Base-by-base conservation (phyloP, 371 early-diverging fungal species). In the Rhizopus sp. region DNA sequence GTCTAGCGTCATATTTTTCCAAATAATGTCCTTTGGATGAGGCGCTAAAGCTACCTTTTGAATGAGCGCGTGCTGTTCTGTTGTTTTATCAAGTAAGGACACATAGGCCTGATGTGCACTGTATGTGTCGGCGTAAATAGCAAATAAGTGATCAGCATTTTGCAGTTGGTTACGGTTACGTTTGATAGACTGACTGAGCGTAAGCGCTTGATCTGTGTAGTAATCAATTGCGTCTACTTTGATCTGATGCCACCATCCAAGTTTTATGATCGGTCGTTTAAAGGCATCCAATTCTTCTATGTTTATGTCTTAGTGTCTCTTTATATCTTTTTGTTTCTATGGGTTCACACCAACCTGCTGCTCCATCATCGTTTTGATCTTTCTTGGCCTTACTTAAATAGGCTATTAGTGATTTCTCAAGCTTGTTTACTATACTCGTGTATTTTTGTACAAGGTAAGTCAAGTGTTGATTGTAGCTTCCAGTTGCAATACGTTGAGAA, bases 191-290 rank as follows among this genome's bases (percentile, higher is more conserved):
- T 69, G 56, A 45, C 86, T 81, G n/a, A 91, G 66, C 3, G 66
- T 64, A 32, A 84, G 78, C 4, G 92, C 78, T 42, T 80, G 66
- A 31, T 72, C 62, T 12, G 88, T 82, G 57, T 87, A 88, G 64
- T 84, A 78, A 44, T 86, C 81, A 48, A 94, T 93, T 8, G 88
- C 81, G 47, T 93, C 93, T 6, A 89, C 85, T 34, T 67, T 53
- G 16, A 29, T 88, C 82, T 23, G 77, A 67, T 46, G 23, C 23
- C 23, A 46, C 60, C 53, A 53, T 6, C 41, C 30, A 6, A 47
- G 23, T 13, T 40, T 16, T 30, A 53, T 23, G 9, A 13, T 39
- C 8, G 60, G 60, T 10, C 59, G 17, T 10, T 46, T 49, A 7
- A 53, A 5, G 39, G 13, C 30, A 41, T 13, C 29, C 37, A 9